Evolutionary conservation across 176 grass and related monocot species (phyloP).

Genomic region (Phragmites australis): DNA sequence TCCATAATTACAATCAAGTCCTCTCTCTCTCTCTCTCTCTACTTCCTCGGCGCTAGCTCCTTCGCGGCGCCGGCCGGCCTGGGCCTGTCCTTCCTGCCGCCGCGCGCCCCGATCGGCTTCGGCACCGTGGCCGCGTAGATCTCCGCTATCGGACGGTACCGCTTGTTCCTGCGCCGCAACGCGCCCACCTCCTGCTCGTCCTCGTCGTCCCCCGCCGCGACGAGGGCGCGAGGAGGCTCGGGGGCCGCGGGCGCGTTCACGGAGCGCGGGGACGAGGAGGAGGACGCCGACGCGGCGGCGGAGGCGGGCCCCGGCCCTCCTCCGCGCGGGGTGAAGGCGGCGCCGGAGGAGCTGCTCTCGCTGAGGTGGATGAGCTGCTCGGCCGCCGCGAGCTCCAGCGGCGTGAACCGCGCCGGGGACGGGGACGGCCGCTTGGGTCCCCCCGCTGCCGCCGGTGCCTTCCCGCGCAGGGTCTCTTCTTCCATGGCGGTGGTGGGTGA

Average conservation of each 20-base stretch:
- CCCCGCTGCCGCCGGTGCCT: not conserved
- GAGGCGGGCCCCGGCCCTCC: not conserved
- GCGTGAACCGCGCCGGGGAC: slow-evolving; percentile 37
- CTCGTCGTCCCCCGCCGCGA: not conserved
- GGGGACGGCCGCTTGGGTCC: not conserved
- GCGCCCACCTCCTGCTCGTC: slow-evolving; percentile 49
- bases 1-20: slow-evolving; percentile 41
- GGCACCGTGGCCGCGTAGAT: slow-evolving; percentile 49
- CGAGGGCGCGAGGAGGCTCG: not conserved
- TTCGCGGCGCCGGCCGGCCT: slow-evolving; percentile 1
- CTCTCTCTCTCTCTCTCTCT: not conserved
- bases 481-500: not conserved
- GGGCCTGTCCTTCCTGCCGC: slow-evolving; percentile 20
- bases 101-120: not conserved
- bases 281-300: slow-evolving; percentile 34
- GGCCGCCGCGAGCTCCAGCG: slow-evolving; percentile 65
- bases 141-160: slow-evolving; percentile 54
- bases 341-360: slow-evolving; percentile 59
- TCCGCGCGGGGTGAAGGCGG: not conserved
- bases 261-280: slow-evolving; percentile 33
- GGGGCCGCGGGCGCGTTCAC: slow-evolving; percentile 12
- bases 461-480: not conserved
- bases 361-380: slow-evolving; percentile 80
- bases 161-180: slow-evolving; percentile 47
- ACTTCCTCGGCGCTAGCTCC: not conserved